These are phyloP conservation scores for Salvia splendens DNA, from an alignment of 257 asterid genomes.

Conservation along the genomic window DNA sequence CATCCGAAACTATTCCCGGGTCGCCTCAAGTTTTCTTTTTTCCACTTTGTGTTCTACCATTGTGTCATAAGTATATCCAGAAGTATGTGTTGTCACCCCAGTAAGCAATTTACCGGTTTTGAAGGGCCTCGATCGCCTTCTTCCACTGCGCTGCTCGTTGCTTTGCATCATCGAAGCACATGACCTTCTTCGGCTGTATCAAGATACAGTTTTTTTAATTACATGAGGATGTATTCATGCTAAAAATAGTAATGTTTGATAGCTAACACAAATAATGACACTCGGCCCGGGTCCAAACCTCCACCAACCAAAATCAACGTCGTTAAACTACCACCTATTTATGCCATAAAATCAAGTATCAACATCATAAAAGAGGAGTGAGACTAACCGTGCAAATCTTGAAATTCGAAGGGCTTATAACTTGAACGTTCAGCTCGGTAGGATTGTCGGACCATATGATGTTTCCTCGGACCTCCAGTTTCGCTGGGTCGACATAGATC, in stretches of 20 bases:
- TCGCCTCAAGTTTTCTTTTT: slow-evolving; percentile 33
- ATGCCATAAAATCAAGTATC: background rate
- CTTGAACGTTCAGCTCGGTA: slow-evolving; percentile 84
- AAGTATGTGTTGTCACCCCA: slow-evolving; percentile 44
- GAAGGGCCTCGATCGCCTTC: slow-evolving; percentile 92
- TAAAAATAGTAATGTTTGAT: too few species aligned
- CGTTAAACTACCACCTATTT: too few species aligned
- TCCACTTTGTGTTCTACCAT: slow-evolving; percentile 33
- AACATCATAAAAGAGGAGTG: background rate
- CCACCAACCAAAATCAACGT: too few species aligned
- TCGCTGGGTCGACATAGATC: slow-evolving; percentile 86
- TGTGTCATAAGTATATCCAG: slow-evolving; percentile 44
- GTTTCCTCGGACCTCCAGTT: slow-evolving; percentile 74
- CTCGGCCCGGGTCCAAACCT: too few species aligned
- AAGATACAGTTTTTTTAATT: slow-evolving; percentile 16
- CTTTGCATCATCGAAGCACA: slow-evolving; percentile 87
- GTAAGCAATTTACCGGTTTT: slow-evolving; percentile 54
- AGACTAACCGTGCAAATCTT: slow-evolving; percentile 88
- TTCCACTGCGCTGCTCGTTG: slow-evolving; percentile 94
- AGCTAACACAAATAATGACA: too few species aligned
- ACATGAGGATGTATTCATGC: slow-evolving; percentile 1
- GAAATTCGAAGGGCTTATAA: slow-evolving; percentile 75
- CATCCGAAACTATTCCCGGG: slow-evolving; percentile 2
- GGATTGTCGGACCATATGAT: slow-evolving; percentile 96
- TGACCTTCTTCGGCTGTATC: slow-evolving; percentile 85